phyloP scores from a whole-genome alignment of 495 filamentous ascomycete species.

The Podospora didyma region DNA sequence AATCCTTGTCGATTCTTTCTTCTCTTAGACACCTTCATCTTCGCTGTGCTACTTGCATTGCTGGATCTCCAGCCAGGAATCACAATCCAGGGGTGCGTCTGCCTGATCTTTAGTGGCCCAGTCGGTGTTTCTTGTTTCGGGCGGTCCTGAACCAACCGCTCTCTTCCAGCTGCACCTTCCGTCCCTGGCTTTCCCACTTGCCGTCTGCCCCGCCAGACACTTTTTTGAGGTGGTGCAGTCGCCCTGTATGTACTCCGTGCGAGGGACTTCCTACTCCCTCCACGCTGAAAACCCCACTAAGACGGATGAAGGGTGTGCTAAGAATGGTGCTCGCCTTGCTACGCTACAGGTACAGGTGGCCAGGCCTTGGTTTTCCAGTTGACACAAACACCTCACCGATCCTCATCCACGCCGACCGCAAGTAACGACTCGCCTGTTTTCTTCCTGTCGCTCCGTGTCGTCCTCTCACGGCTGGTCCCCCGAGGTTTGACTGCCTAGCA shows the following conservation, averaged over 20 bases:
- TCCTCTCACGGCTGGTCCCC: conserved; percentile 3
- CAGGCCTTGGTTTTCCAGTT: not conserved
- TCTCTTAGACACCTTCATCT: too few species aligned
- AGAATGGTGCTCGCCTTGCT: not conserved
- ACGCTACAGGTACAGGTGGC: not conserved
- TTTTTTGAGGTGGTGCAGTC: too few species aligned
- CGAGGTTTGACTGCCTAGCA: not conserved
- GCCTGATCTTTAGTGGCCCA: not conserved
- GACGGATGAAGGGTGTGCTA: conserved; percentile 1
- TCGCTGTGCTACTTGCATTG: too few species aligned
- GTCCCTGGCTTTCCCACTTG: not conserved
- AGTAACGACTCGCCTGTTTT: not conserved
- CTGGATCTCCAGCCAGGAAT: too few species aligned
- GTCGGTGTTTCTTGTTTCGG: not conserved
- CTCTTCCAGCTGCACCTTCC: conserved; percentile 2
- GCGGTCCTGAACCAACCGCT: not conserved
- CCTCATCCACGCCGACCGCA: not conserved
- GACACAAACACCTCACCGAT: conserved; percentile 13
- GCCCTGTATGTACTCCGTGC: not conserved
- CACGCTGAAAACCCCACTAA: not conserved
- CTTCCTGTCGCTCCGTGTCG: not conserved
- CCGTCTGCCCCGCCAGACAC: not conserved
- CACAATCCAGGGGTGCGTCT: not conserved
- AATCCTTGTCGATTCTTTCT: too few species aligned
- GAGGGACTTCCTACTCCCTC: not conserved